These are phyloP conservation scores for Blepharisma japonicum DNA, from an alignment of 73 alveolate species.

Conservation along the genomic window DNA sequence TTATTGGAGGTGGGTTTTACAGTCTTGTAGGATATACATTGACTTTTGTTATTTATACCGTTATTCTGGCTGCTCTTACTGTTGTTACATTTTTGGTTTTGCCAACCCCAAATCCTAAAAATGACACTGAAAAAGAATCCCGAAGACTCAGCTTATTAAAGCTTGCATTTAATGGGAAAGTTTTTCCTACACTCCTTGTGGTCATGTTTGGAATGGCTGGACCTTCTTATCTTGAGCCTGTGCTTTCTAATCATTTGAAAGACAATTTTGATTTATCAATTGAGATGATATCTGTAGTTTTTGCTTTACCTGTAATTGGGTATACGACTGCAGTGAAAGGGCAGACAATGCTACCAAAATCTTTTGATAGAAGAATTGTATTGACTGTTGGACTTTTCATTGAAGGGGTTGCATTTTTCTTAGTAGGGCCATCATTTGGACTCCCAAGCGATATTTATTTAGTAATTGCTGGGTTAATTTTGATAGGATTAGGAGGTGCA, in stretches of 20 bases:
- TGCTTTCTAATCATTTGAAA: neutral
- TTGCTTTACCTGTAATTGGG: conserved; percentile 19
- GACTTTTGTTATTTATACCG: conserved; percentile 41
- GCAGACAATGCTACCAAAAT: conserved; percentile 6
- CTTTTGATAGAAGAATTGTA: conserved; percentile 11
- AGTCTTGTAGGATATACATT: conserved; percentile 35
- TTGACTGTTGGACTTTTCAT: conserved; percentile 15
- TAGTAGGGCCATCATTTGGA: neutral
- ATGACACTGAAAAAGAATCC: neutral
- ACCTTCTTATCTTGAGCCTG: conserved; percentile 24
- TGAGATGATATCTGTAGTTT: neutral
- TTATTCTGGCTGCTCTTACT: neutral
- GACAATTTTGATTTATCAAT: neutral
- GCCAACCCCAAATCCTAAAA: neutral
- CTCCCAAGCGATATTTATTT: neutral
- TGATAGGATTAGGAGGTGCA: conserved; percentile 8
- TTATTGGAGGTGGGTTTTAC: conserved; percentile 49
- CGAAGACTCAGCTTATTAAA: neutral
- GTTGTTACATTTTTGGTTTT: neutral
- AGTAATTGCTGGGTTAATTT: neutral
- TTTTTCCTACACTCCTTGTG: conserved; percentile 13
- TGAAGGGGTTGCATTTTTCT: conserved; percentile 19
- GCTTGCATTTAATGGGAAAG: neutral
- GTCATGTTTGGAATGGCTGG: conserved; percentile 28
- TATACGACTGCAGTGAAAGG: conserved; percentile 12